phyloP scores from a whole-genome alignment of 2,329 filamentous ascomycete species.

The Cordyceps militaris region DNA sequence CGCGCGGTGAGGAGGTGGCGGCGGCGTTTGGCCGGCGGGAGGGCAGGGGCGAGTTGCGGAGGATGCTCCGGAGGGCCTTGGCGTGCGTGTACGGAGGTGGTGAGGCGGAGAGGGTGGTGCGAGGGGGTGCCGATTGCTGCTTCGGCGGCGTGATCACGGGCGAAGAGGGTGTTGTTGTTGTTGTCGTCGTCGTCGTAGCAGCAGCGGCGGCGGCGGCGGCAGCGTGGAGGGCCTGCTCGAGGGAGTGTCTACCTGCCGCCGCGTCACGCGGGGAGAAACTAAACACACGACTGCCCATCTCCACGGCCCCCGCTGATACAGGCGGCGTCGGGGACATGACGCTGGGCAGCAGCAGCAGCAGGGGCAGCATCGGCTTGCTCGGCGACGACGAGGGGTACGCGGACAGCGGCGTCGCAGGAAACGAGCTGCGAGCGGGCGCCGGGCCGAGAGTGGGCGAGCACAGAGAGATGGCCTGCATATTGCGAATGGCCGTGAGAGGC shows the following conservation, averaged over 20 bases:
- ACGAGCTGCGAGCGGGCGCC: constrained; percentile 15
- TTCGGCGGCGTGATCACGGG: background rate
- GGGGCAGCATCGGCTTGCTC: constrained; percentile 29
- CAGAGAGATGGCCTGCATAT: constrained; percentile 26
- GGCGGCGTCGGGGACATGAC: constrained; percentile 54
- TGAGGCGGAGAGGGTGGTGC: background rate
- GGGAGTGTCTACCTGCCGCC: constrained; percentile 10
- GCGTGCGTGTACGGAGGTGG: constrained; percentile 52
- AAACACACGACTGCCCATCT: constrained; percentile 42
- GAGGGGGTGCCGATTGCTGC: background rate
- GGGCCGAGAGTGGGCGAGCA: constrained; percentile 23
- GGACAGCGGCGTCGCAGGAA: constrained; percentile 44
- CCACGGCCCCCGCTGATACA: constrained; percentile 46
- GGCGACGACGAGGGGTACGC: constrained; percentile 36
- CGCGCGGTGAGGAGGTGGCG: constrained; percentile 40
- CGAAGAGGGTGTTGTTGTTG: background rate
- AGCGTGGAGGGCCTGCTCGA: constrained; percentile 5
- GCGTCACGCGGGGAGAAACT: constrained; percentile 36
- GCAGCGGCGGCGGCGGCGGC: background rate
- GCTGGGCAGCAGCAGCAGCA: constrained; percentile 44
- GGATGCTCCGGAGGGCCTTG: constrained; percentile 53
- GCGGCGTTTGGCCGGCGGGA: constrained; percentile 29
- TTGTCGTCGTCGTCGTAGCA: background rate
- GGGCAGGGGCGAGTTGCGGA: constrained; percentile 59
- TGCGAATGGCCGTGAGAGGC: constrained; percentile 44